Base-by-base conservation (phyloP, 176 grass and related monocot genomes). In the Neostapfia colusana region DNA sequence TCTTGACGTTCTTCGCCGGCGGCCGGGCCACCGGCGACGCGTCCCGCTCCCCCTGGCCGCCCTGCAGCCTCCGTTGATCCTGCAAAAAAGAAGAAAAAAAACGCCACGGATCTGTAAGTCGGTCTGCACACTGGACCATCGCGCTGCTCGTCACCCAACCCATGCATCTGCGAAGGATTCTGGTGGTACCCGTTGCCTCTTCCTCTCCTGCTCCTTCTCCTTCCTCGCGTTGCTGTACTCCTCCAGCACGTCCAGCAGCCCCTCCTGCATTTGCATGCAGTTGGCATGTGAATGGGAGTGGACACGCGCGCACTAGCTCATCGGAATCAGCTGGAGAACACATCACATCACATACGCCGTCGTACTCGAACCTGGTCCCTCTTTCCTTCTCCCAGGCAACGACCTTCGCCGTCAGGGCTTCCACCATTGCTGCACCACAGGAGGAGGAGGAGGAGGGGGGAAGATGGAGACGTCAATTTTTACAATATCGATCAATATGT, bases 301-400 rank as follows among this genome's bases (percentile, higher is more conserved):
- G 26, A 13, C 55, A 58, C 55, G 0, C 1, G 1, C 37, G n/a
- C n/a, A n/a, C n/a, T n/a, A n/a, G n/a, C 58, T 44, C 41, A 16
- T 45, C 15, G 38, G 3, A 23, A 31, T 18, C 2, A 41, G 38
- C 16, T 1, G 58, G 24, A 63, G 21, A 8, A 69, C n/a, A n/a
- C n/a, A n/a, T n/a, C n/a, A n/a, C n/a, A n/a, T n/a, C n/a, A n/a
- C n/a, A n/a, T 96, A 96, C 92, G 69, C 89, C 89, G 13, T 89
- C 92, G 63, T 96, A 96, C 81, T 72, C 85, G 20, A 92, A 92
- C 28, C 79, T 79, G 46, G 18, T 39, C 53, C 78, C 86, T 3
- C 84, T 85, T 24, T 92, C 92, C 65, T 87, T 83, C 78, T 96
- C 89, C 92, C 92, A 96, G 10, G 84, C 84, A 49, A 67, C 65